phyloP scores from a whole-genome alignment of 495 filamentous ascomycete species.

The Glutinoglossum americanum region DNA sequence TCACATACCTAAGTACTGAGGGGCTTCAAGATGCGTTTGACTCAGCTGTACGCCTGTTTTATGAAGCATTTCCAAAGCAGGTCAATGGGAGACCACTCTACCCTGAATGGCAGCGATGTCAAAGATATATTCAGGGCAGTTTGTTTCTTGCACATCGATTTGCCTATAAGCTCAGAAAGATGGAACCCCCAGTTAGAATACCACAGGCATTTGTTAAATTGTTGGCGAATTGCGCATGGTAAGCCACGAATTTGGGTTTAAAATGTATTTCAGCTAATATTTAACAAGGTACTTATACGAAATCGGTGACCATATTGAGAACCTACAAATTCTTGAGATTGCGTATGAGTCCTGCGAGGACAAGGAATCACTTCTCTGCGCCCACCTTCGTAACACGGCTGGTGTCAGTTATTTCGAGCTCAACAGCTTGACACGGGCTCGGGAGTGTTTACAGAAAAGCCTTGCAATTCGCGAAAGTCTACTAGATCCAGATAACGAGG shows the following conservation, averaged over 20 bases:
- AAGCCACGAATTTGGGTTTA: background rate
- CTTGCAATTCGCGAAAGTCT: background rate
- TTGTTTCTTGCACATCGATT: too few relatives aligned
- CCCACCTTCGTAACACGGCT: background rate
- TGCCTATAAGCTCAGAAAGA: constrained; percentile 8
- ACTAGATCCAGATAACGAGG: too few relatives aligned
- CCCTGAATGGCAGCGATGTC: constrained; percentile 4
- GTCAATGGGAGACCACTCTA: background rate
- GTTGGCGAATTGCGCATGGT: background rate
- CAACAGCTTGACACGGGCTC: background rate
- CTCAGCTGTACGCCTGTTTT: constrained; percentile 4
- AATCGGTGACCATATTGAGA: background rate
- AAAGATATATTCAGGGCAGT: constrained; percentile 7
- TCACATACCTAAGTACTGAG: constrained; percentile 4
- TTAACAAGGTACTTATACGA: background rate
- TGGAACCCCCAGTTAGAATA: background rate
- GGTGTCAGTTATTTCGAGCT: background rate
- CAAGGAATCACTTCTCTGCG: background rate
- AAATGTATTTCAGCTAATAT: background rate
- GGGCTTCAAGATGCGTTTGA: constrained; percentile 7
- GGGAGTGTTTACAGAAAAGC: background rate
- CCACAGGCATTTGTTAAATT: background rate
- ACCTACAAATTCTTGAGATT: background rate
- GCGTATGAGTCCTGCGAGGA: background rate
- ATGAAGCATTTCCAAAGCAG: constrained; percentile 7